Percentiles rank a stretch among this genome's conserved stretches.
phyloP scores from a whole-genome alignment of 805 yeast genomes.

The Wickerhamomyces rabaulensis region DNA sequence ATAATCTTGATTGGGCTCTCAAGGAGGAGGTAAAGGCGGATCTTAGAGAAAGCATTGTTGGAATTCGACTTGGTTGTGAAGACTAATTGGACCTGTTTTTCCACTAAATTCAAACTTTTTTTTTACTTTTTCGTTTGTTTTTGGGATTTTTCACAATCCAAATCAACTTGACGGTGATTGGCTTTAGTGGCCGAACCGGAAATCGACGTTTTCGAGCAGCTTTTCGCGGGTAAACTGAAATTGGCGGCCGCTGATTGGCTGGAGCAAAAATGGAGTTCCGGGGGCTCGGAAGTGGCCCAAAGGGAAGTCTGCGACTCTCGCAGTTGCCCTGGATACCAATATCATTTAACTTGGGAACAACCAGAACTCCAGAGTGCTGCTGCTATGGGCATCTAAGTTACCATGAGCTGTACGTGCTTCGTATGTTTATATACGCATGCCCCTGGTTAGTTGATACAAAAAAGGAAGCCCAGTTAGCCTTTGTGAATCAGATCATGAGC shows the following conservation, averaged over 20 bases:
- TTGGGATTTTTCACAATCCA: slow-evolving; percentile 13
- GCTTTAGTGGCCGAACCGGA: slow-evolving; percentile 13
- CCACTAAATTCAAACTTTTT: neutral
- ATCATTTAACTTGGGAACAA: too few species aligned
- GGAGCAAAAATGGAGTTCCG: neutral
- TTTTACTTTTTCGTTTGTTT: neutral
- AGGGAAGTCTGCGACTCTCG: too few species aligned
- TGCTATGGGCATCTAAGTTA: too few species aligned
- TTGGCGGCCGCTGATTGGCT: neutral
- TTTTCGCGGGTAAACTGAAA: neutral
- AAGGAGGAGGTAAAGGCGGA: slow-evolving; percentile 21
- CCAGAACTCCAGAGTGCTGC: too few species aligned
- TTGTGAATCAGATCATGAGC: too few species aligned
- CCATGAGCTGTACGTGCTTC: too few species aligned
- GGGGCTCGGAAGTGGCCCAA: neutral
- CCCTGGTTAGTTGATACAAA: too few species aligned
- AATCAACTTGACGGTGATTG: slow-evolving; percentile 24
- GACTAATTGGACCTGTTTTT: neutral
- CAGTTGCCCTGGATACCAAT: neutral
- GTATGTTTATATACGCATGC: too few species aligned
- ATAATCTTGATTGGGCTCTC: slow-evolving; percentile 23
- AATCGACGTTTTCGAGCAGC: neutral
- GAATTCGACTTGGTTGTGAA: neutral
- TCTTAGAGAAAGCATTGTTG: slow-evolving; percentile 25
- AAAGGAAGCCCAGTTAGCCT: too few species aligned